Evolutionary conservation across 148 eudicot species (phyloP).

Genomic region (Cornus kousa): DNA sequence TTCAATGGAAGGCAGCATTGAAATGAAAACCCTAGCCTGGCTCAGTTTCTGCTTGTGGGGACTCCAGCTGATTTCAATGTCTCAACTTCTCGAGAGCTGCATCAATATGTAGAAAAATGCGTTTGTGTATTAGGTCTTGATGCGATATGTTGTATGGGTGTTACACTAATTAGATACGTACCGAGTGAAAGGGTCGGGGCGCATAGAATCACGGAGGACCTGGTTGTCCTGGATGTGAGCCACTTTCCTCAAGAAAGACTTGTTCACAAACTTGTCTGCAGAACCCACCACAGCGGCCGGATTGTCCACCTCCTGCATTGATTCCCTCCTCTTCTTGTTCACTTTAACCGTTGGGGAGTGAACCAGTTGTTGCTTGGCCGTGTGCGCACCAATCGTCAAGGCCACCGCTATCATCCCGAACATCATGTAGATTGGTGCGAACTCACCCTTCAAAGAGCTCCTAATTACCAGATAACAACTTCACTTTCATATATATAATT

Average conservation of each 20-base stretch:
- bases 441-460: constrained; percentile 1
- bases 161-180: background rate
- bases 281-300: constrained; percentile 16
- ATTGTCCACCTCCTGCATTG: constrained; percentile 26
- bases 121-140: too few relatives aligned
- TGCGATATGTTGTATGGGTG: too few relatives aligned
- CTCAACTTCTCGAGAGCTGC: constrained; percentile 9
- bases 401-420: constrained; percentile 28
- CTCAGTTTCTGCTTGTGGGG: too few relatives aligned
- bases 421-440: constrained; percentile 28
- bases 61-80: constrained; percentile 5
- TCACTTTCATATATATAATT: too few relatives aligned
- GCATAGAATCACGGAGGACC: constrained; percentile 14
- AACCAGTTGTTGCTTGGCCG: constrained; percentile 29
- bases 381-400: constrained; percentile 18
- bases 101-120: too few relatives aligned
- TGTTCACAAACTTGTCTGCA: constrained; percentile 29
- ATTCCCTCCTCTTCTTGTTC: constrained; percentile 31
- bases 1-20: too few relatives aligned
- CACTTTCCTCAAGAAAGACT: constrained; percentile 39
- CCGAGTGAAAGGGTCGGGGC: constrained; percentile 16
- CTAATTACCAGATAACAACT: background rate
- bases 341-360: constrained; percentile 27
- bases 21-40: too few relatives aligned
- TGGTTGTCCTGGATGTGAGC: constrained; percentile 32